Evolutionary conservation across 768 basidiomycete genomes (phyloP).

Genomic region (Pulveroboletus ravenelii): DNA sequence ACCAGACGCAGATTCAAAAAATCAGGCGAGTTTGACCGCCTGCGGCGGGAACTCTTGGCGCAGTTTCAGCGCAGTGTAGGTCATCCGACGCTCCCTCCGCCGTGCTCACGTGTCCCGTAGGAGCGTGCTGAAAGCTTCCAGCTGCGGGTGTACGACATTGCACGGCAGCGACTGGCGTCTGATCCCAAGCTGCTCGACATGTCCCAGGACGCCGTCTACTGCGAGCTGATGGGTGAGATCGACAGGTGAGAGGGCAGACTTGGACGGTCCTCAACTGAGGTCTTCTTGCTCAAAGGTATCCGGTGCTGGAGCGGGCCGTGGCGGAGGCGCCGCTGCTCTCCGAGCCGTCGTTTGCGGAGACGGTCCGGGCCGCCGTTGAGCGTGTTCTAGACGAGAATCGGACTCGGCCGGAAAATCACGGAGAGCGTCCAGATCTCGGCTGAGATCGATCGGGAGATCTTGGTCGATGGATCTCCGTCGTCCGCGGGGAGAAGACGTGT

Average conservation of each 20-base stretch:
- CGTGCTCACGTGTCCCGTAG: constrained; percentile 27
- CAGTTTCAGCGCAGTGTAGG: constrained; percentile 61
- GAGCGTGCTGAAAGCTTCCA: constrained; percentile 50
- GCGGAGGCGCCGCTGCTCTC: constrained; percentile 45
- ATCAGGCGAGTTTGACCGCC: constrained; percentile 71
- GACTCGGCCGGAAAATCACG: neutral
- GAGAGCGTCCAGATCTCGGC: neutral
- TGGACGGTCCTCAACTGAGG: neutral
- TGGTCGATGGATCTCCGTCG: neutral
- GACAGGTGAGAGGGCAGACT: constrained; percentile 45
- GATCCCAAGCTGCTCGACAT: constrained; percentile 52
- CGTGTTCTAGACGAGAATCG: constrained; percentile 43
- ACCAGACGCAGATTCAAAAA: constrained; percentile 60
- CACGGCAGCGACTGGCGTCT: constrained; percentile 47
- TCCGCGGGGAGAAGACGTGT: neutral
- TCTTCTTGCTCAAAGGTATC: constrained; percentile 37
- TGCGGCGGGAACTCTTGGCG: constrained; percentile 59
- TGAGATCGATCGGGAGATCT: neutral
- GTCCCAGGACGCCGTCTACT: constrained; percentile 48
- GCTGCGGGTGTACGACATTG: constrained; percentile 58
- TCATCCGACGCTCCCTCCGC: neutral
- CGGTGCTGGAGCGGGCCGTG: constrained; percentile 60
- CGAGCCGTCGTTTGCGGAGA: constrained; percentile 43
- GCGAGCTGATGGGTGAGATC: constrained; percentile 67
- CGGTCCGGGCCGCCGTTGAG: constrained; percentile 39